Percentiles rank a stretch among this genome's conserved stretches.
Evolutionary conservation across 148 eudicot genomes (phyloP).

Genomic region (Rhododendron ovatum): DNA sequence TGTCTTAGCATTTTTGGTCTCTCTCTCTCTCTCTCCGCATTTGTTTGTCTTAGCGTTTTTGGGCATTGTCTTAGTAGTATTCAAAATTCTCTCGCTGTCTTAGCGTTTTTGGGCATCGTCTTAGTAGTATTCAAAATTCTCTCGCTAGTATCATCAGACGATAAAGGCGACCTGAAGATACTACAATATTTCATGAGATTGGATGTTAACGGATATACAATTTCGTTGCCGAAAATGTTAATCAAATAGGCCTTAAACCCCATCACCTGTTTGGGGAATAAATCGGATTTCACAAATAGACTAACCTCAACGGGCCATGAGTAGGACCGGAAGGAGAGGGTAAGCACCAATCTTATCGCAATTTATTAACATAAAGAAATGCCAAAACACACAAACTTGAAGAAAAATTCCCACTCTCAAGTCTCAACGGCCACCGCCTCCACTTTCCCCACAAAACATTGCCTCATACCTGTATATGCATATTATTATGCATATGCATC

Average conservation of each 20-base stretch:
- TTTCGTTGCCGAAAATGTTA: no score
- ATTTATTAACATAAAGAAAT: background rate
- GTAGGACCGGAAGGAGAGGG: constrained; percentile 1
- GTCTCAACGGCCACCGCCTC: background rate
- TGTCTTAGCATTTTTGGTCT: no score
- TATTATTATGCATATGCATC: background rate
- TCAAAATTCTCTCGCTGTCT: no score
- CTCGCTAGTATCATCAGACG: no score
- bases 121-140: no score
- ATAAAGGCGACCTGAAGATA: no score
- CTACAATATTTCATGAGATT: no score
- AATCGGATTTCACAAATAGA: background rate
- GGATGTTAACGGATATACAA: no score
- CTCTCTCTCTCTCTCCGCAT: no score
- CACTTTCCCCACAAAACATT: background rate
- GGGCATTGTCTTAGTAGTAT: no score
- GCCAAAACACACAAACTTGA: background rate
- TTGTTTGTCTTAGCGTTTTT: no score
- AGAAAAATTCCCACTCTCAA: background rate
- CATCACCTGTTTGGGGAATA: background rate
- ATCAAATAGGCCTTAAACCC: background rate
- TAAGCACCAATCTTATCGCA: background rate
- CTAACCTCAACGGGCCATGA: constrained; percentile 1
- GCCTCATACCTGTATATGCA: background rate
- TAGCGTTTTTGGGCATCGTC: no score